Conservation (phyloP, 2,329 filamentous ascomycete species). For the Dendryphion nanum region DNA sequence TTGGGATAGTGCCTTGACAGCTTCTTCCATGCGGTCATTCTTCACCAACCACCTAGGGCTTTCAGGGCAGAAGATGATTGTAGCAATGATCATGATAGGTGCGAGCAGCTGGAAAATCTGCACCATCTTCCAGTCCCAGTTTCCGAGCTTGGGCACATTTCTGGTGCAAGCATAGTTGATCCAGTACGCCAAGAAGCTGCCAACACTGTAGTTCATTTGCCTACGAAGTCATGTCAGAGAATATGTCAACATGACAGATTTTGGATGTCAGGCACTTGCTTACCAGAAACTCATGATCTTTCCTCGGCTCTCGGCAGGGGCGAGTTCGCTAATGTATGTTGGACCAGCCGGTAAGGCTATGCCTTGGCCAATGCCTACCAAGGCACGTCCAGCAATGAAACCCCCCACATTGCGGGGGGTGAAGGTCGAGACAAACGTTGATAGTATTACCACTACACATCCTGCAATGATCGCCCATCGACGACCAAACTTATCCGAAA, state of each 20-base stretch:
- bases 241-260: no score
- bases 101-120: background rate
- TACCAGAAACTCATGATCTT: conserved; percentile 14
- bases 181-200: background rate
- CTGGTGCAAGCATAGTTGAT: background rate
- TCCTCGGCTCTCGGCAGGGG: conserved; percentile 52
- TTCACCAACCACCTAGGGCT: background rate
- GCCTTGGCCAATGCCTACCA: conserved; percentile 59
- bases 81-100: background rate
- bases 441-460: background rate
- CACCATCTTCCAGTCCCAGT: background rate
- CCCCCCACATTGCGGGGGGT: conserved; percentile 47
- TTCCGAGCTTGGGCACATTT: background rate
- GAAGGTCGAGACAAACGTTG: background rate
- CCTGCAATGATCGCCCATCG: background rate
- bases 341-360: conserved; percentile 56
- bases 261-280: no score
- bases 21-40: background rate
- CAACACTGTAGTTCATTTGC: no score
- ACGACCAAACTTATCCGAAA: background rate
- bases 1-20: background rate
- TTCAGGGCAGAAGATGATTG: background rate
- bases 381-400: conserved; percentile 50
- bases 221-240: no score
- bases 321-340: conserved; percentile 62